Percentiles rank a stretch among this genome's conserved stretches.
These are phyloP conservation scores for Lathyrus aphaca DNA, from an alignment of 306 rosid species.

Conservation along the genomic window DNA sequence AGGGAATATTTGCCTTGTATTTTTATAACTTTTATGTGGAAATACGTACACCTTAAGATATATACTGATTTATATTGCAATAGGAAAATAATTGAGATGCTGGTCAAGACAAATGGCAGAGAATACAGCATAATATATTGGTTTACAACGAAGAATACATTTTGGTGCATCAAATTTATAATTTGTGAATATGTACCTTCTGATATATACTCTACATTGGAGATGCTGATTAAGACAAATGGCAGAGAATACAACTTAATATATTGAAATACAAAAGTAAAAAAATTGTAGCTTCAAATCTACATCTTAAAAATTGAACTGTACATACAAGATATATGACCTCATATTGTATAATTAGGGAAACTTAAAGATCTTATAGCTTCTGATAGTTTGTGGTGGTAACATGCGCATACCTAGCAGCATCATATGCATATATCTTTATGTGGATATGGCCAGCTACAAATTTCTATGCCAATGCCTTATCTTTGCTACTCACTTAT, in stretches of 20 bases:
- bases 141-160: neutral
- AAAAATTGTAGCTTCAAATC: neutral
- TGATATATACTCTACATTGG: neutral
- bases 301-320: no score
- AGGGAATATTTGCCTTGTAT: neutral
- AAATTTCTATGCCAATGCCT: neutral
- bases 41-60: neutral
- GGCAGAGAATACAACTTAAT: neutral
- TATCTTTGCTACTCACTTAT: neutral
- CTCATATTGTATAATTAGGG: neutral
- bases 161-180: neutral
- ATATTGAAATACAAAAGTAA: neutral
- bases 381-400: neutral
- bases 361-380: neutral
- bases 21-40: neutral
- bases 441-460: neutral
- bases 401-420: neutral
- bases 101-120: conserved; percentile 6
- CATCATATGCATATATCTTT: neutral
- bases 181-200: neutral
- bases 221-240: neutral
- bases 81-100: neutral
- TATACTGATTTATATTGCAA: neutral
- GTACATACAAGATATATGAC: no score
- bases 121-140: neutral